Conservation (phyloP, 192 early-diverging fungal genomes). For the Podila epicladia region DNA sequence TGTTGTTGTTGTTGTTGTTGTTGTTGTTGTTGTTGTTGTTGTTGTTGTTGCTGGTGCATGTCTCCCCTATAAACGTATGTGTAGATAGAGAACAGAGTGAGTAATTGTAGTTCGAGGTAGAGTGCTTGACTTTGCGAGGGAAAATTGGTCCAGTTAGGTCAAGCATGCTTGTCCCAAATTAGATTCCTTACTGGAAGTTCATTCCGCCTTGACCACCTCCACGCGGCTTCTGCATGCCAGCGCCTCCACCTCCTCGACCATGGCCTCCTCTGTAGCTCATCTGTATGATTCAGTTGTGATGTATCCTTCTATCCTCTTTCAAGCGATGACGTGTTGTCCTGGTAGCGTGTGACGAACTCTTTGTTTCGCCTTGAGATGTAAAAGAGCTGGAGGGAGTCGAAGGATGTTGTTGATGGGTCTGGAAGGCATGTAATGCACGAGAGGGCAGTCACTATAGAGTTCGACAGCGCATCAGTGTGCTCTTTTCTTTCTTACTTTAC, state of each 20-base stretch:
- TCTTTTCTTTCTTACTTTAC: too few relatives aligned
- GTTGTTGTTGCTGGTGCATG: slow-evolving; percentile 20
- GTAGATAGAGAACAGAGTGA: not conserved
- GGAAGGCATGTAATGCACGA: too few relatives aligned
- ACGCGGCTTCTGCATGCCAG: slow-evolving; percentile 41
- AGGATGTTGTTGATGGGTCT: too few relatives aligned
- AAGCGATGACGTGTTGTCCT: not conserved
- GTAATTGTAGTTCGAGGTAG: not conserved
- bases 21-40: slow-evolving; percentile 20
- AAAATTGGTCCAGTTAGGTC: too few relatives aligned
- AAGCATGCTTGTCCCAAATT: not conserved
- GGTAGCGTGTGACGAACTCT: too few relatives aligned
- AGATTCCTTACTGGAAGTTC: slow-evolving; percentile 35
- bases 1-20: slow-evolving; percentile 14
- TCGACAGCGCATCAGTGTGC: too few relatives aligned
- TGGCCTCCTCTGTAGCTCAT: slow-evolving; percentile 22
- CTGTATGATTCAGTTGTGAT: not conserved
- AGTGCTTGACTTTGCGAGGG: not conserved
- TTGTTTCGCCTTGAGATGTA: too few relatives aligned
- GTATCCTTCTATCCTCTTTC: not conserved
- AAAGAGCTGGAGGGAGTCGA: too few relatives aligned
- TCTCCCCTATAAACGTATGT: slow-evolving; percentile 18
- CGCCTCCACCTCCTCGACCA: slow-evolving; percentile 24
- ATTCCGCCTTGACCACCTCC: slow-evolving; percentile 32
- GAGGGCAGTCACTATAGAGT: too few relatives aligned